phyloP scores from a whole-genome alignment of 495 filamentous ascomycete genomes.

The Penicillium arizonense region DNA sequence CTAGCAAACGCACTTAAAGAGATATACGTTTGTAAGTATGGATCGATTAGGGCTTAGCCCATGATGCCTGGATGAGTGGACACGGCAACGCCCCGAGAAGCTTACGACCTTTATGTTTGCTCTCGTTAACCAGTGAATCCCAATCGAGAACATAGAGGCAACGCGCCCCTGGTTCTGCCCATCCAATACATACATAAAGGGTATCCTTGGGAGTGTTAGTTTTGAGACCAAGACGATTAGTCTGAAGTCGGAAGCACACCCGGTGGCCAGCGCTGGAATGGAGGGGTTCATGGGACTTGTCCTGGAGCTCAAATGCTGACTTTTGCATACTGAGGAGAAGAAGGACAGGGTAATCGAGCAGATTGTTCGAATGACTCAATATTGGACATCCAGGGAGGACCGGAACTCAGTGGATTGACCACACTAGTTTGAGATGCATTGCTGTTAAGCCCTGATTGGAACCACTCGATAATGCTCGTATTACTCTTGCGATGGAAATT shows the following conservation, averaged over 20 bases:
- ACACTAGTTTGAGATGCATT: conserved; percentile 67
- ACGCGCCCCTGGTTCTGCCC: conserved; percentile 75
- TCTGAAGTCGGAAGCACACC: conserved; percentile 60
- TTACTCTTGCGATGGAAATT: no score
- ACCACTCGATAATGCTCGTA: background rate
- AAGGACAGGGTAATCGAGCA: conserved; percentile 55
- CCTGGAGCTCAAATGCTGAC: conserved; percentile 55
- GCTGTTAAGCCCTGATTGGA: conserved; percentile 29
- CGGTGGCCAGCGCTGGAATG: conserved; percentile 54
- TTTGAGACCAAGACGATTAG: conserved; percentile 61
- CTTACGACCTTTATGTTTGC: conserved; percentile 53
- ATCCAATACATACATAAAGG: conserved; percentile 51
- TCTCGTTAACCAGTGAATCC: conserved; percentile 51
- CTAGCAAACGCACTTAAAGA: no score
- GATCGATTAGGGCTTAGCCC: background rate
- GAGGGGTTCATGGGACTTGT: conserved; percentile 70
- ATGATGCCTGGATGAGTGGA: conserved; percentile 58
- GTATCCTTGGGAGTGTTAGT: conserved; percentile 50
- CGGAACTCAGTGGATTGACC: conserved; percentile 63
- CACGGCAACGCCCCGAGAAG: conserved; percentile 65
- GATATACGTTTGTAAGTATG: no score
- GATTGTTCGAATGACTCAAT: conserved; percentile 56
- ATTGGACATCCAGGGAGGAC: conserved; percentile 50
- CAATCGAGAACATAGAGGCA: conserved; percentile 43
- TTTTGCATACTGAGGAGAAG: conserved; percentile 40